Evolutionary conservation across 345 rosid species (phyloP).

Genomic region (Rhizophora apiculata): DNA sequence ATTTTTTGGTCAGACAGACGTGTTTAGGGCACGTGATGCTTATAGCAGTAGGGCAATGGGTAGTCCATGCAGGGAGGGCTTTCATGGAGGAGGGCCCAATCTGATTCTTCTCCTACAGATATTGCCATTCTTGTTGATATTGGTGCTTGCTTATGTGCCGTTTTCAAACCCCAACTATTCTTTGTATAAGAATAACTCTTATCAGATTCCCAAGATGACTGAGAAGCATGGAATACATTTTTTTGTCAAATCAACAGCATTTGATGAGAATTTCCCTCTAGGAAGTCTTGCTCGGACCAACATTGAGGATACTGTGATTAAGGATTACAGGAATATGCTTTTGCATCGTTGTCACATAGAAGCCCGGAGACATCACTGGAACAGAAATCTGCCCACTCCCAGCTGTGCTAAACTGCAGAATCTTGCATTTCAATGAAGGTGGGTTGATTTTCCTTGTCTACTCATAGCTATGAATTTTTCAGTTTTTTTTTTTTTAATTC

Average conservation of each 20-base stretch:
- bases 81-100: conserved; percentile 45
- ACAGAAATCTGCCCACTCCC: conserved; percentile 68
- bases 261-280: conserved; percentile 59
- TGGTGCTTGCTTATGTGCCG: conserved; percentile 73
- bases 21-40: conserved; percentile 43
- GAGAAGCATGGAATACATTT: conserved; percentile 64
- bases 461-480: background rate
- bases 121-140: conserved; percentile 63
- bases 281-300: conserved; percentile 66
- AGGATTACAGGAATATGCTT: conserved; percentile 61
- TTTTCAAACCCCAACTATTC: conserved; percentile 74
- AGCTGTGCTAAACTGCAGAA: conserved; percentile 64
- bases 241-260: conserved; percentile 62
- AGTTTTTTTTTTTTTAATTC: background rate
- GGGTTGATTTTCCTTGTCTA: conserved; percentile 1
- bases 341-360: conserved; percentile 72
- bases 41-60: conserved; percentile 47
- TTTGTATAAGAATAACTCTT: conserved; percentile 53
- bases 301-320: conserved; percentile 62
- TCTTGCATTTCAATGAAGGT: conserved; percentile 63
- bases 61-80: conserved; percentile 43
- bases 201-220: conserved; percentile 62
- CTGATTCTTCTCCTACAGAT: conserved; percentile 59
- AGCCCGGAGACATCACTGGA: conserved; percentile 75
- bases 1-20: conserved; percentile 56